These are phyloP conservation scores for Aspergillus costaricaensis DNA, from an alignment of 2,329 filamentous ascomycete genomes.

Conservation along the genomic window DNA sequence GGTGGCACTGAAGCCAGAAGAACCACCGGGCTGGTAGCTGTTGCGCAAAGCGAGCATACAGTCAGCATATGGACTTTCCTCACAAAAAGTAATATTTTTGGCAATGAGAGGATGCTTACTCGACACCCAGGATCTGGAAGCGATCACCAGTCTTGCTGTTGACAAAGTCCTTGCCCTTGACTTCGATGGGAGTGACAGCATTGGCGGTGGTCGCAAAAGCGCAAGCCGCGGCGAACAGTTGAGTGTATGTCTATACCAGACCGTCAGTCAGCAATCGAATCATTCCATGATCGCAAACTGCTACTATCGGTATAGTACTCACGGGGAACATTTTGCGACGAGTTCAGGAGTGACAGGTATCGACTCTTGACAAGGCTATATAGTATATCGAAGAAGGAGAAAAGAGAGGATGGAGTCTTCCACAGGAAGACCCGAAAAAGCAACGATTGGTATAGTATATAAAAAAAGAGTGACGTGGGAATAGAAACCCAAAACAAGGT, in stretches of 20 bases:
- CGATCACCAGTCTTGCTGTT: slow-evolving; percentile 59
- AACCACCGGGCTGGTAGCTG: slow-evolving; percentile 64
- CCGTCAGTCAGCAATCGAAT: neutral
- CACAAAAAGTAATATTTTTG: neutral
- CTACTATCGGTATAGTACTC: slow-evolving; percentile 4
- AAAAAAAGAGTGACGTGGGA: slow-evolving; percentile 25
- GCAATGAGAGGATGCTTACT: slow-evolving; percentile 43
- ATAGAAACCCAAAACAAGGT: slow-evolving; percentile 14
- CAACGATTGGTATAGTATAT: neutral
- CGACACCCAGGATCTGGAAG: slow-evolving; percentile 64
- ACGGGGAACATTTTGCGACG: slow-evolving; percentile 27
- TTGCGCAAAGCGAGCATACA: slow-evolving; percentile 8
- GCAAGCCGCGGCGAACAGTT: slow-evolving; percentile 43
- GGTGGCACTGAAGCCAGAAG: slow-evolving; percentile 57
- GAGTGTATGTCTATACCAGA: slow-evolving; percentile 31
- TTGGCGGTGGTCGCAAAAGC: slow-evolving; percentile 49
- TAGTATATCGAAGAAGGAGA: neutral
- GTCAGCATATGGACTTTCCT: slow-evolving; percentile 22
- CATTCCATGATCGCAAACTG: neutral
- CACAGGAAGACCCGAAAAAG: slow-evolving; percentile 18
- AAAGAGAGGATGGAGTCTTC: slow-evolving; percentile 23
- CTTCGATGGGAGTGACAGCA: slow-evolving; percentile 59
- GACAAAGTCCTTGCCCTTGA: slow-evolving; percentile 63
- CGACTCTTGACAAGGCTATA: neutral
- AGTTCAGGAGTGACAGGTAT: neutral